Evolutionary conservation across 1,284 basidiomycete genomes (phyloP).

Genomic region (Moesziomyces parantarcticus): DNA sequence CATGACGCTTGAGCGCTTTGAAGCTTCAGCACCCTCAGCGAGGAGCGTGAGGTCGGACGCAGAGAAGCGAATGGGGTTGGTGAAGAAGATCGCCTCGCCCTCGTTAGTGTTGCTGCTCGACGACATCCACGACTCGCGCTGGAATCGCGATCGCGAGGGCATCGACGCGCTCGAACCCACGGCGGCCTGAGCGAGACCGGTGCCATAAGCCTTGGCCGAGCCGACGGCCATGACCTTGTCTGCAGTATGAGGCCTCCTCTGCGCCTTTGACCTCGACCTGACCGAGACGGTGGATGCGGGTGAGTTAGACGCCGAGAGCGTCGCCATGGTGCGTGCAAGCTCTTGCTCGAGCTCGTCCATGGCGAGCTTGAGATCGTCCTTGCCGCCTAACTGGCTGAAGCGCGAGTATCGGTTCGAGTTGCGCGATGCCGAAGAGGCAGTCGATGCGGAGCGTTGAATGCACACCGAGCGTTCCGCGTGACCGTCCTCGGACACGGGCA

Average conservation of each 20-base stretch:
- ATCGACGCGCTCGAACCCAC: slow-evolving; percentile 2
- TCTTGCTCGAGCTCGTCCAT: slow-evolving; percentile 44
- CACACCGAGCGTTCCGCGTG: slow-evolving; percentile 11
- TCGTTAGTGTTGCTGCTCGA: slow-evolving; percentile 12
- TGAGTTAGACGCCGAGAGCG: slow-evolving; percentile 24
- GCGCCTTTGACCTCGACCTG: slow-evolving; percentile 3
- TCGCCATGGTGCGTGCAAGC: slow-evolving; percentile 36
- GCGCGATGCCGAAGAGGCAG: background rate
- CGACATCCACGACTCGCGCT: slow-evolving; percentile 35
- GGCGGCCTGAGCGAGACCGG: background rate
- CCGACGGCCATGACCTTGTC: slow-evolving; percentile 18
- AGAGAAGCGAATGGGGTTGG: slow-evolving; percentile 27
- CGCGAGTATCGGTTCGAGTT: slow-evolving; percentile 15
- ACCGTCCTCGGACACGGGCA: slow-evolving; percentile 28
- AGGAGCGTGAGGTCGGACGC: slow-evolving; percentile 24
- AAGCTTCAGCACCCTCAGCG: slow-evolving; percentile 9
- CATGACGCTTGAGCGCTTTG: slow-evolving; percentile 9
- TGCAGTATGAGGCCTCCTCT: slow-evolving; percentile 27
- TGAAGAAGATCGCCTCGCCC: slow-evolving; percentile 3
- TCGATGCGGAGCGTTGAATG: slow-evolving; percentile 2
- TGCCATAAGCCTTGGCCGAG: slow-evolving; percentile 1
- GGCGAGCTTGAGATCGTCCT: slow-evolving; percentile 37
- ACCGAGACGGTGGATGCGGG: slow-evolving; percentile 14
- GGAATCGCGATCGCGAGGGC: slow-evolving; percentile 10
- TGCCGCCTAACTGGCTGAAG: slow-evolving; percentile 25